A percentile compares a stretch with the other conserved stretches of the same genome.
Conservation (phyloP, 352 stramenopile genomes). For the Phytophthora podocarpi region DNA sequence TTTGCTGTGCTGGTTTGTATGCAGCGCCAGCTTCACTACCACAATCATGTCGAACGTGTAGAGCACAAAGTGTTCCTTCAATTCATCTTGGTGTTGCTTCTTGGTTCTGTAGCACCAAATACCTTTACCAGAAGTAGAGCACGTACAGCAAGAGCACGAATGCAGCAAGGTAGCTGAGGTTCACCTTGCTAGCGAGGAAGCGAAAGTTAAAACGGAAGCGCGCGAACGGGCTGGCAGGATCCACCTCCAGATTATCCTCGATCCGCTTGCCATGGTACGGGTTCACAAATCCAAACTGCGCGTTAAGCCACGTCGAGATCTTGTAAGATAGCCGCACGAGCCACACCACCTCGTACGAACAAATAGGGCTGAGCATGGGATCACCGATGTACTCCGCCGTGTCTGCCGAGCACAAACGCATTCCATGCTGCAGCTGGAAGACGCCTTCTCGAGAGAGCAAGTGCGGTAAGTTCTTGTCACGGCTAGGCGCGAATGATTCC, state of each 20-base stretch:
- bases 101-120: neutral
- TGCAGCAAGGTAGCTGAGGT: slow-evolving; percentile 66
- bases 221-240: slow-evolving; percentile 43
- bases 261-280: slow-evolving; percentile 74
- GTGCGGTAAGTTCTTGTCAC: slow-evolving; percentile 57
- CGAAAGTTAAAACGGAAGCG: slow-evolving; percentile 87
- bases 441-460: slow-evolving; percentile 67
- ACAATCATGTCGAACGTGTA: neutral
- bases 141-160: slow-evolving; percentile 72
- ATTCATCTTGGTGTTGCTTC: slow-evolving; percentile 7
- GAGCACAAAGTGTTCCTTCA: slow-evolving; percentile 10
- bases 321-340: slow-evolving; percentile 82
- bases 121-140: slow-evolving; percentile 67
- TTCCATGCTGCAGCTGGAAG: slow-evolving; percentile 64
- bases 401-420: slow-evolving; percentile 79
- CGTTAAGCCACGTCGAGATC: slow-evolving; percentile 83
- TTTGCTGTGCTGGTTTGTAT: slow-evolving; percentile 15
- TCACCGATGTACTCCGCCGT: slow-evolving; percentile 74
- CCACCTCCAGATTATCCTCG: slow-evolving; percentile 76
- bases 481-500: slow-evolving; percentile 71
- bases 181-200: slow-evolving; percentile 88
- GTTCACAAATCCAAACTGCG: slow-evolving; percentile 63
- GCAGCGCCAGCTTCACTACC: slow-evolving; percentile 1
- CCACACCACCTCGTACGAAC: slow-evolving; percentile 74
- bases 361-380: slow-evolving; percentile 86